A percentile compares a stretch with the other conserved stretches of the same genome.
Evolutionary conservation across 139 green algal genomes (phyloP).

Genomic region (Picochlorum costavermella): DNA sequence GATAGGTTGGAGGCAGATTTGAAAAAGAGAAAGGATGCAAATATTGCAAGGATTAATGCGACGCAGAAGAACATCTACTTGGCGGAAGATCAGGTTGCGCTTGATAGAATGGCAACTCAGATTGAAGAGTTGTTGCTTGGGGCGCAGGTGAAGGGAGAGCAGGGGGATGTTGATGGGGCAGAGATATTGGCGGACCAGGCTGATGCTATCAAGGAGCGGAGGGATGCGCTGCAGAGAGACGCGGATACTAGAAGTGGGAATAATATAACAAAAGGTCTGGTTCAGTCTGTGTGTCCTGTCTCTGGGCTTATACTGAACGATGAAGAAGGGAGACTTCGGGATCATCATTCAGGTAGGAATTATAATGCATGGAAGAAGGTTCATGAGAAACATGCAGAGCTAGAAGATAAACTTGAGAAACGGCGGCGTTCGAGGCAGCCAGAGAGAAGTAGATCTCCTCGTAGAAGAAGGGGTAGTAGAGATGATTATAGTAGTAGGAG

Average conservation of each 20-base stretch:
- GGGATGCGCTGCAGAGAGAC: slow-evolving; percentile 18
- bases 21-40: slow-evolving; percentile 28
- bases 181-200: slow-evolving; percentile 23
- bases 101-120: slow-evolving; percentile 24
- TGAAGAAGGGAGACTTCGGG: slow-evolving; percentile 37
- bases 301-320: slow-evolving; percentile 45
- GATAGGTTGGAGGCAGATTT: slow-evolving; percentile 39
- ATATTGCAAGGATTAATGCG: slow-evolving; percentile 26
- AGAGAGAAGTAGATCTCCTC: background rate
- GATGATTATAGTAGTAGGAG: too few species aligned
- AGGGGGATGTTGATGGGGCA: slow-evolving; percentile 40
- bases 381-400: slow-evolving; percentile 16
- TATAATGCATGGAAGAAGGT: slow-evolving; percentile 39
- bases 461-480: too few species aligned
- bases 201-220: slow-evolving; percentile 23
- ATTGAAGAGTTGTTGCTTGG: slow-evolving; percentile 32
- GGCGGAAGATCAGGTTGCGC: slow-evolving; percentile 24
- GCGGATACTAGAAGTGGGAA: slow-evolving; percentile 14
- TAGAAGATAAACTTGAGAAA: background rate
- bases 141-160: slow-evolving; percentile 33
- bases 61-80: slow-evolving; percentile 5
- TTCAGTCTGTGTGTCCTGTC: slow-evolving; percentile 37
- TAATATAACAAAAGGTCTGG: slow-evolving; percentile 18
- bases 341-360: slow-evolving; percentile 41
- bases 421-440: background rate